These are phyloP conservation scores for Venturia aucupariae DNA, from an alignment of 2,329 filamentous ascomycete genomes.

Conservation along the genomic window DNA sequence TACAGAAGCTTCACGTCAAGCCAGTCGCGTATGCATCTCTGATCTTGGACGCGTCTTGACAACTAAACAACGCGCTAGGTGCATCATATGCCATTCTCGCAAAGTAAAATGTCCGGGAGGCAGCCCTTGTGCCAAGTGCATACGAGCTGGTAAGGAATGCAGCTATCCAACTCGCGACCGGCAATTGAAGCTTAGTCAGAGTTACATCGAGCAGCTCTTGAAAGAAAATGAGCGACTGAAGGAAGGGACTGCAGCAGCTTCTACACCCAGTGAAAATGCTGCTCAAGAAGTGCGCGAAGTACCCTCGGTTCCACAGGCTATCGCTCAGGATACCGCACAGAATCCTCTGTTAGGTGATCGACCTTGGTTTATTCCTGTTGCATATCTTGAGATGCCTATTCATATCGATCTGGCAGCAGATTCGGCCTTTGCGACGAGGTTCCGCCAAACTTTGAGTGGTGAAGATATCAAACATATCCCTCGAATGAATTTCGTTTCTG, in stretches of 20 bases:
- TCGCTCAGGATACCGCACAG: conserved; percentile 22
- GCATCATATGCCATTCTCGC: conserved; percentile 22
- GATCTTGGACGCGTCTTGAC: not conserved
- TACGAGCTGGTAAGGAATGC: conserved; percentile 18
- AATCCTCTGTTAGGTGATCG: conserved; percentile 29
- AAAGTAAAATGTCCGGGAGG: conserved; percentile 30
- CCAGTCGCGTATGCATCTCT: not conserved
- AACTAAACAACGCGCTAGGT: conserved; percentile 16
- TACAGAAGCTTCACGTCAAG: not conserved
- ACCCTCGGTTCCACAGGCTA: conserved; percentile 6
- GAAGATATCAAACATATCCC: conserved; percentile 24
- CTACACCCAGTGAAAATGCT: conserved; percentile 1
- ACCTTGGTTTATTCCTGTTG: conserved; percentile 28
- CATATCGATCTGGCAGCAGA: conserved; percentile 30
- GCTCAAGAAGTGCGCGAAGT: conserved; percentile 3
- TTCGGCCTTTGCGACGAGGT: conserved; percentile 29
- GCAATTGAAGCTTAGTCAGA: conserved; percentile 24
- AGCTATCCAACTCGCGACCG: conserved; percentile 23
- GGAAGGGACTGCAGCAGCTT: conserved; percentile 13
- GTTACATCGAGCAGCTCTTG: conserved; percentile 24
- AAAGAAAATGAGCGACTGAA: conserved; percentile 25
- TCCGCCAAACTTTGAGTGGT: conserved; percentile 25
- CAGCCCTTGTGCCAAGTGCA: conserved; percentile 25
- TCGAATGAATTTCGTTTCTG: conserved; percentile 25
- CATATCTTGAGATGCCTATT: conserved; percentile 25